These are phyloP conservation scores for Pseudohalonectria lignicola DNA, from an alignment of 2,329 filamentous ascomycete species.

Conservation along the genomic window DNA sequence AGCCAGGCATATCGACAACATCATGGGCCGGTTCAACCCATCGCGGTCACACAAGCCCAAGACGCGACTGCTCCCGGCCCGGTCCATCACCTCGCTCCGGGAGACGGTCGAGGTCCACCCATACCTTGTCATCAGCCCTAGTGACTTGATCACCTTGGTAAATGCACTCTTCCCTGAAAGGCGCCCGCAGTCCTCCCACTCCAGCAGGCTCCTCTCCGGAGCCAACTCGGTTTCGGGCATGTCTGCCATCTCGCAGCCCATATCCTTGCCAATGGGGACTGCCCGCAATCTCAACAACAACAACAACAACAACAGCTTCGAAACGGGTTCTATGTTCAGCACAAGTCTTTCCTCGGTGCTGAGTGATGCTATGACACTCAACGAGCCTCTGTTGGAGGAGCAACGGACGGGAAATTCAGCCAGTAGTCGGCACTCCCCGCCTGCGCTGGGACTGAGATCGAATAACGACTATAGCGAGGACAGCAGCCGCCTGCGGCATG, in stretches of 20 bases:
- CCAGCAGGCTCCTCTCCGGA: conserved; percentile 51
- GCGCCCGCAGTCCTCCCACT: conserved; percentile 51
- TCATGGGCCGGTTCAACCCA: conserved; percentile 53
- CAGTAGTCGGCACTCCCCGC: conserved; percentile 42
- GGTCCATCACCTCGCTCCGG: conserved; percentile 59
- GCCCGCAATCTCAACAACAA: not conserved
- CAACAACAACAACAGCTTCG: conserved; percentile 29
- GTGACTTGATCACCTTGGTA: conserved; percentile 69
- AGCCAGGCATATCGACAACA: conserved; percentile 59
- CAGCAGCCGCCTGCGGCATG: conserved; percentile 52
- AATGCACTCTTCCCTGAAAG: conserved; percentile 75
- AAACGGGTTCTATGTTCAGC: conserved; percentile 61
- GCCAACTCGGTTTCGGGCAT: conserved; percentile 59
- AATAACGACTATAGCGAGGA: conserved; percentile 50
- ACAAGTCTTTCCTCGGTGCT: conserved; percentile 62
- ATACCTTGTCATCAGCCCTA: conserved; percentile 68
- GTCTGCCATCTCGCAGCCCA: conserved; percentile 56
- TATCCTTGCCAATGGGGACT: conserved; percentile 46
- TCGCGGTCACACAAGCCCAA: conserved; percentile 34
- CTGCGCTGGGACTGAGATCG: conserved; percentile 33
- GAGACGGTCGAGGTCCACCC: conserved; percentile 72
- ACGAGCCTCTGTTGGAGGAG: conserved; percentile 51
- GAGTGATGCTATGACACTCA: conserved; percentile 57
- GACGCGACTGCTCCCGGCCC: conserved; percentile 56
- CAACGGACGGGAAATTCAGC: conserved; percentile 33